phyloP scores from a whole-genome alignment of 2,329 filamentous ascomycete species.

The Pyricularia sp. region DNA sequence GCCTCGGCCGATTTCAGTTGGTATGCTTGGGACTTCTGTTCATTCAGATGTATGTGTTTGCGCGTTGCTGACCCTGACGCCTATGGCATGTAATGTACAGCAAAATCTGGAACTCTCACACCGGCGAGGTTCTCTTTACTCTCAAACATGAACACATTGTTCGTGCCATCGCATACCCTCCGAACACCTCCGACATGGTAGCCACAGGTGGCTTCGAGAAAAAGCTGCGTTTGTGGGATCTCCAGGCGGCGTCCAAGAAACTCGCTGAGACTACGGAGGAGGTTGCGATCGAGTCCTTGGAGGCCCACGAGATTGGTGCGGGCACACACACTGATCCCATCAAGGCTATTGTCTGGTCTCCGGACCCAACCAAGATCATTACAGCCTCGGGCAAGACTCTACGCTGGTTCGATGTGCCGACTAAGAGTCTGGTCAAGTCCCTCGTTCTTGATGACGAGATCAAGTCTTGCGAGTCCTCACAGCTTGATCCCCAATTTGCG shows the following conservation, averaged over 20 bases:
- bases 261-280: slow-evolving; percentile 20
- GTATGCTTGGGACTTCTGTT: slow-evolving; percentile 27
- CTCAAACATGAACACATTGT: slow-evolving; percentile 93
- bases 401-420: slow-evolving; percentile 85
- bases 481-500: slow-evolving; percentile 44
- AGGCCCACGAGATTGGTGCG: slow-evolving; percentile 73
- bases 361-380: slow-evolving; percentile 74
- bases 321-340: slow-evolving; percentile 78
- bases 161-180: slow-evolving; percentile 79
- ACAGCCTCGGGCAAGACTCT: slow-evolving; percentile 88
- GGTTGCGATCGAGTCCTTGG: slow-evolving; percentile 42
- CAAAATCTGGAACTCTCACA: slow-evolving; percentile 95
- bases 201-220: slow-evolving; percentile 94
- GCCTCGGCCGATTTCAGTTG: slow-evolving; percentile 93
- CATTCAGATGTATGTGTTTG: not conserved
- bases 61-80: not conserved
- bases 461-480: slow-evolving; percentile 81
- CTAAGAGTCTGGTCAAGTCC: slow-evolving; percentile 60
- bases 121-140: slow-evolving; percentile 75
- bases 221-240: slow-evolving; percentile 86
- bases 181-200: slow-evolving; percentile 67
- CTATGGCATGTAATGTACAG: slow-evolving; percentile 29
- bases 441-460: slow-evolving; percentile 73
- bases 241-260: slow-evolving; percentile 28
- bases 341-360: slow-evolving; percentile 92